Base-by-base conservation (phyloP, 2,329 filamentous ascomycete species). In the Aspergillus sp. region DNA sequence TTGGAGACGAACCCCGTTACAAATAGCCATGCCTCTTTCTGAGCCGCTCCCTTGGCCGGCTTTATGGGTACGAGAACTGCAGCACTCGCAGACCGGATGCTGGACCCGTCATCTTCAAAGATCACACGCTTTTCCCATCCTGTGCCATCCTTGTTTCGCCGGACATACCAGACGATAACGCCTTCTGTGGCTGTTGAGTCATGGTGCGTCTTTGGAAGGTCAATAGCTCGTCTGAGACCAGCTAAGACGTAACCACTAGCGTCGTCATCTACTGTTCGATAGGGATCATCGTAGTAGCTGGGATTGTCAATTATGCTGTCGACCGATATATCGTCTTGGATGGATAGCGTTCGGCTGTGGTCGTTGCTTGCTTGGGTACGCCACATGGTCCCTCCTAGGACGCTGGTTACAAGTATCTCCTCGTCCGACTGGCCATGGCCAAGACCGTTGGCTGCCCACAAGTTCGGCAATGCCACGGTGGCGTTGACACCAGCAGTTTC, bases 361-460 rank as follows among this genome's bases (percentile, higher is more conserved):
- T 61, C 58, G 4, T 37, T 25, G 11, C 61, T 58, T 3, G 63
- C 52, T 1, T 64, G 56, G 2, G 69, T 64, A 11, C 84, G 67
- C 55, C 81, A 77, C n/a, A 87, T 53, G 0, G 71, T 64, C 0
- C 83, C 85, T 8, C 77, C 78, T 1, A 70, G 60, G 23, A 78
- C 76, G 61, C 80, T 79, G 2, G 62, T 58, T 47, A 77, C 62
- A 7, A 75, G 57, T 6, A 77, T 41, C 37, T 77, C 73, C 0
- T 69, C 64, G 0, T 68, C 57, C 0, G 74, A 69, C 12, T 67
- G 66, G 1, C 82, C 83, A 54, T 80, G 83, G 0, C 79, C 82
- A 0, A 87, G 66, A 1, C 85, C 85, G 55, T 87, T 87, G 62
- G 80, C 81, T 62, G 81, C 85, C 57, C 81, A 78, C 8, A 86